Conservation (phyloP, 2,329 filamentous ascomycete species). For the Alternaria rosae region DNA sequence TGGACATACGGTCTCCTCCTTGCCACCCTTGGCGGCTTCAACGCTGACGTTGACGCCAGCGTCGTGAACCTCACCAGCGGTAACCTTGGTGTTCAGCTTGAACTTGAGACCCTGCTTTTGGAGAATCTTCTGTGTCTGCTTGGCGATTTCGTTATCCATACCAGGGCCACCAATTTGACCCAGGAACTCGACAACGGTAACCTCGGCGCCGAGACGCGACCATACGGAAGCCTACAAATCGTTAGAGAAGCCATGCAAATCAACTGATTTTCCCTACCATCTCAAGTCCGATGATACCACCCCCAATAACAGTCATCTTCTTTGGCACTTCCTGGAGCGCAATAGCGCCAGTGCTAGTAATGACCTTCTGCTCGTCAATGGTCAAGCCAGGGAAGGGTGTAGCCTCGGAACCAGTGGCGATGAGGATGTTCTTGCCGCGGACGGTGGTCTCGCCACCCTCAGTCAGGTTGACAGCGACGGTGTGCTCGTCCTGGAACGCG, state of each 20-base stretch:
- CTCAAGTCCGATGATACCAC: constrained; percentile 97
- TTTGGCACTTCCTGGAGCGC: constrained; percentile 89
- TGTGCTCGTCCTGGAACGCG: constrained; percentile 86
- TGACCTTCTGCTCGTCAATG: constrained; percentile 96
- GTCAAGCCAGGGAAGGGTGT: constrained; percentile 96
- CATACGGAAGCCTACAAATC: constrained; percentile 77
- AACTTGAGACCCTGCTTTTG: constrained; percentile 98
- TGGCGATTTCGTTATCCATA: constrained; percentile 95
- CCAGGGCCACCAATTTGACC: constrained; percentile 96
- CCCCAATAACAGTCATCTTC: constrained; percentile 96
- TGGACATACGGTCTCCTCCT: constrained; percentile 80
- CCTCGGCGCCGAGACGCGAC: constrained; percentile 91
- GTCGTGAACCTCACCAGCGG: constrained; percentile 80
- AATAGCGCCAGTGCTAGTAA: constrained; percentile 95
- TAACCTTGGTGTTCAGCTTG: constrained; percentile 96
- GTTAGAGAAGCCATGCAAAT: constrained; percentile 29
- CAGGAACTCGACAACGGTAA: constrained; percentile 97
- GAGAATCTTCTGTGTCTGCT: constrained; percentile 89
- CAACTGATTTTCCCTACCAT: constrained; percentile 68
- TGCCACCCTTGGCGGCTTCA: constrained; percentile 95
- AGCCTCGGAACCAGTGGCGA: constrained; percentile 93
- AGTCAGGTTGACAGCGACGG: constrained; percentile 86
- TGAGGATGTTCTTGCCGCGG: constrained; percentile 95
- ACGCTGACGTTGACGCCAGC: constrained; percentile 82
- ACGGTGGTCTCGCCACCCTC: constrained; percentile 91